phyloP scores from a whole-genome alignment of 106 monocot species.

The Ottelia alismoides region DNA sequence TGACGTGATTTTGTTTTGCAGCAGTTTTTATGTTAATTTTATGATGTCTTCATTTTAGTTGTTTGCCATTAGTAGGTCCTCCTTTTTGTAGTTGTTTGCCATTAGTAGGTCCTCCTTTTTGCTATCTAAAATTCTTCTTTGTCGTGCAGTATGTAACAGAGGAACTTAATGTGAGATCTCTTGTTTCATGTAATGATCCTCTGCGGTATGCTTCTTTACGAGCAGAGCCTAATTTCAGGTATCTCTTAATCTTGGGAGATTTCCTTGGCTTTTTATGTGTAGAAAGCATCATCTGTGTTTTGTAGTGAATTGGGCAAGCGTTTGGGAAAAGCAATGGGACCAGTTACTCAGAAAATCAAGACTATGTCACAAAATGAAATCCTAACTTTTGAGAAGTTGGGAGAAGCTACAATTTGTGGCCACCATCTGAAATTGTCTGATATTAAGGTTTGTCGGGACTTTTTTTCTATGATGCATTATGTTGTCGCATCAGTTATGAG shows the following conservation, averaged over 20 bases:
- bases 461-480: too few relatives aligned
- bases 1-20: too few relatives aligned
- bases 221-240: conserved; percentile 91
- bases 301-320: conserved; percentile 65
- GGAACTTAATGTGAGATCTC: conserved; percentile 78
- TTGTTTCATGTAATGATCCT: conserved; percentile 77
- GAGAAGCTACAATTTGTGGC: conserved; percentile 48
- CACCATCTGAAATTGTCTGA: conserved; percentile 56
- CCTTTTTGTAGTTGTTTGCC: not conserved
- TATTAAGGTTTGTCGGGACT: conserved; percentile 66
- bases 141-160: conserved; percentile 70
- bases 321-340: conserved; percentile 69
- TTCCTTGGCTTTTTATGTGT: not conserved
- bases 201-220: conserved; percentile 71
- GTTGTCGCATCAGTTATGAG: too few relatives aligned
- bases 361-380: conserved; percentile 71
- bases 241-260: too few relatives aligned
- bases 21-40: not conserved
- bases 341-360: conserved; percentile 64
- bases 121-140: not conserved
- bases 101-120: not conserved
- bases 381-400: conserved; percentile 54
- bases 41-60: not conserved
- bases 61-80: not conserved
- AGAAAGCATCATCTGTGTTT: conserved; percentile 1